phyloP scores from a whole-genome alignment of 2,329 filamentous ascomycete genomes.

The Arthrobotrys sinensis region DNA sequence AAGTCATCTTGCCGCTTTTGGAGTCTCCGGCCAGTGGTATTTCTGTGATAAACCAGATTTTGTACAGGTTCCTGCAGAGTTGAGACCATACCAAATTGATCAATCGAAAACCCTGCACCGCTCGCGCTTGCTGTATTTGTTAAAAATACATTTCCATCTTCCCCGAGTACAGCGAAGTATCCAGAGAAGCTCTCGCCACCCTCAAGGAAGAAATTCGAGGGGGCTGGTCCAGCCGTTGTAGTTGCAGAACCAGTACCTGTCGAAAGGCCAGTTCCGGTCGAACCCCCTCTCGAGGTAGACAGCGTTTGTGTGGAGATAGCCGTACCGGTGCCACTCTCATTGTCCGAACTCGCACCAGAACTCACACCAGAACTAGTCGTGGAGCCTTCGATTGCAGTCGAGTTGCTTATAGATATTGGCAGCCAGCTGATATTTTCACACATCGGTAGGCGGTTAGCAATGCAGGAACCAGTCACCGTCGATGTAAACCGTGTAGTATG shows the following conservation, averaged over 20 bases:
- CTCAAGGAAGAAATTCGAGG: neutral
- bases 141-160: neutral
- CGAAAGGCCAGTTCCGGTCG: neutral
- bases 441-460: neutral
- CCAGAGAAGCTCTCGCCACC: neutral
- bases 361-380: too few relatives aligned
- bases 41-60: slow-evolving; percentile 4
- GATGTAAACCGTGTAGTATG: slow-evolving; percentile 6
- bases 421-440: slow-evolving; percentile 5
- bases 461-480: slow-evolving; percentile 7
- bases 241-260: neutral
- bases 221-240: neutral
- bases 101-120: slow-evolving; percentile 1
- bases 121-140: neutral
- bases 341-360: neutral
- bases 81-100: neutral
- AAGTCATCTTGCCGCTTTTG: slow-evolving; percentile 2
- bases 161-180: slow-evolving; percentile 10
- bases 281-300: neutral
- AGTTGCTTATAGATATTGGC: neutral
- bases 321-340: neutral
- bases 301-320: too few relatives aligned
- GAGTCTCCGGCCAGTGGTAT: neutral
- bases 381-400: neutral
- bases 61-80: neutral